Percentiles rank a stretch among this genome's conserved stretches.
phyloP scores from a whole-genome alignment of 768 basidiomycete genomes.

The Cystoderma amianthinum region DNA sequence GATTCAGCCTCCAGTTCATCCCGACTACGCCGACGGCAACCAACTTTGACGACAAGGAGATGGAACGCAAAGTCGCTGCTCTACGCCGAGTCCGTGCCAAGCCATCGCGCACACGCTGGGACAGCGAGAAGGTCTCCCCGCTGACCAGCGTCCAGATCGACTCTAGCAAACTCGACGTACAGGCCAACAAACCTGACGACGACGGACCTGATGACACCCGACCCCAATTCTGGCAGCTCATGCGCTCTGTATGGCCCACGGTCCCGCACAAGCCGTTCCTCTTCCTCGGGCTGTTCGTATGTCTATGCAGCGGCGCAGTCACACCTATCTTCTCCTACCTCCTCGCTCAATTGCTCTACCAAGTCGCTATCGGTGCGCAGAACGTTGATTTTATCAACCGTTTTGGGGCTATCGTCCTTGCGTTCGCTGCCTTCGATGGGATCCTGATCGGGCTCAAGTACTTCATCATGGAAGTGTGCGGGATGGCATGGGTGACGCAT shows the following conservation, averaged over 20 bases:
- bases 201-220: slow-evolving; percentile 6
- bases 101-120: slow-evolving; percentile 14
- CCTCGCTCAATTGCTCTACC: slow-evolving; percentile 73
- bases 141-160: slow-evolving; percentile 18
- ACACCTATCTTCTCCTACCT: slow-evolving; percentile 92
- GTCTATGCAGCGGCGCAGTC: slow-evolving; percentile 70
- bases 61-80: slow-evolving; percentile 29
- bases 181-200: background rate
- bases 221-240: slow-evolving; percentile 36
- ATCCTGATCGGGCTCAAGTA: slow-evolving; percentile 70
- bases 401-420: slow-evolving; percentile 69
- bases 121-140: slow-evolving; percentile 12
- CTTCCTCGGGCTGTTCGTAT: slow-evolving; percentile 61
- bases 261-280: slow-evolving; percentile 72
- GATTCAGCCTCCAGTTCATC: slow-evolving; percentile 61
- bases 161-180: background rate
- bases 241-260: slow-evolving; percentile 56
- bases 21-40: slow-evolving; percentile 41
- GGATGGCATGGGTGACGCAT: slow-evolving; percentile 66
- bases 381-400: slow-evolving; percentile 48
- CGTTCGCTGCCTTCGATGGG: slow-evolving; percentile 71
- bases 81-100: slow-evolving; percentile 21
- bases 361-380: slow-evolving; percentile 66
- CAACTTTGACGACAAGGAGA: slow-evolving; percentile 34
- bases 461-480: slow-evolving; percentile 70